phyloP scores from a whole-genome alignment of 345 rosid species.

The Eucalyptus shirleyi region DNA sequence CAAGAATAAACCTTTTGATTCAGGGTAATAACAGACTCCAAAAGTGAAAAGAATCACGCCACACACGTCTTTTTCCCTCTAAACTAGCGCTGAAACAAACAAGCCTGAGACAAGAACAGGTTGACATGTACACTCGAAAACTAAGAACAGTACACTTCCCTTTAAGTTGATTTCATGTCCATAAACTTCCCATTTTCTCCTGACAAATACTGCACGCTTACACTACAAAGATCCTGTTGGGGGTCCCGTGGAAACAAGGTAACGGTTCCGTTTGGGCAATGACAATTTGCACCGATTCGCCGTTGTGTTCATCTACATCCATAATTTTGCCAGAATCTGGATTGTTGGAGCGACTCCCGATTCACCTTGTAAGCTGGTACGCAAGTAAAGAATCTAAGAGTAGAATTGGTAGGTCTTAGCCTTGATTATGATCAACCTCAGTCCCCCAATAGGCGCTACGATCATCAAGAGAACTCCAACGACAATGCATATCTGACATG shows the following conservation, averaged over 20 bases:
- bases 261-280: background rate
- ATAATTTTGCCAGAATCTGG: background rate
- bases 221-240: background rate
- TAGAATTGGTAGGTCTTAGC: slow-evolving; percentile 47
- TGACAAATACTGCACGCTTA: background rate
- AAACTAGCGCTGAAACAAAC: background rate
- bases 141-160: background rate
- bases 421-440: slow-evolving; percentile 47
- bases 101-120: background rate
- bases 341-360: background rate
- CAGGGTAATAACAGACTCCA: background rate
- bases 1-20: background rate
- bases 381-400: slow-evolving; percentile 12
- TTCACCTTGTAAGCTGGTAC: background rate
- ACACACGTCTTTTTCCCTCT: background rate
- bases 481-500: slow-evolving; percentile 61
- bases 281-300: background rate
- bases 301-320: background rate
- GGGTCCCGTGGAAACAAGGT: background rate
- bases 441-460: slow-evolving; percentile 70
- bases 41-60: background rate
- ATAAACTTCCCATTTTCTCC: background rate
- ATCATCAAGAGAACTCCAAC: slow-evolving; percentile 56
- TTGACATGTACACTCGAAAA: background rate
- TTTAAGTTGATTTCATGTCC: background rate